A percentile compares a stretch with the other conserved stretches of the same genome.
Evolutionary conservation across 306 rosid species (phyloP).

Genomic region (Cucumis melo): DNA sequence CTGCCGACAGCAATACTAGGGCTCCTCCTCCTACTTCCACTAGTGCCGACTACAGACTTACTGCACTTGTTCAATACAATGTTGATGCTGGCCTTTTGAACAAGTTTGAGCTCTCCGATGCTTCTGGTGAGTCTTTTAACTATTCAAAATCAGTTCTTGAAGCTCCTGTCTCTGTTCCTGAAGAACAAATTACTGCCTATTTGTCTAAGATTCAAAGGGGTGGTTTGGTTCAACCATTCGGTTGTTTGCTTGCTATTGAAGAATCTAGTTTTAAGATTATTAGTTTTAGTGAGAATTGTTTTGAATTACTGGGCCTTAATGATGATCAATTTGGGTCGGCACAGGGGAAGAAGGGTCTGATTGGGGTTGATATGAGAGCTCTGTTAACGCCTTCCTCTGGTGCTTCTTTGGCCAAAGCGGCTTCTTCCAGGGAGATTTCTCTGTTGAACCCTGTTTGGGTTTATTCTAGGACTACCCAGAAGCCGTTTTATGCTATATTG

Average conservation of each 20-base stretch:
- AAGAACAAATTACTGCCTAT: conserved; percentile 40
- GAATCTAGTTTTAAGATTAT: conserved; percentile 41
- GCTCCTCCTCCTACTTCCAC: conserved; percentile 20
- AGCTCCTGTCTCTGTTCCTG: conserved; percentile 38
- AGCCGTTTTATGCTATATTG: conserved; percentile 64
- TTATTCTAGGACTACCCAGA: conserved; percentile 34
- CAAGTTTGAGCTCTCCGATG: conserved; percentile 50
- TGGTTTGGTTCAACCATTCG: conserved; percentile 55
- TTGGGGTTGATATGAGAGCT: conserved; percentile 52
- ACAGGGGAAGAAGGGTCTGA: conserved; percentile 7
- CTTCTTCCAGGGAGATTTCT: conserved; percentile 39
- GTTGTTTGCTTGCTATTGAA: conserved; percentile 59
- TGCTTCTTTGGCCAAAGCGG: conserved; percentile 45
- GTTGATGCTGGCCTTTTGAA: conserved; percentile 54
- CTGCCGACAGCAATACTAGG: conserved; percentile 9
- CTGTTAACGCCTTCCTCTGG: conserved; percentile 58
- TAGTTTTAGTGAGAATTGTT: conserved; percentile 55
- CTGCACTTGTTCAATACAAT: conserved; percentile 36
- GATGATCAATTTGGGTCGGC: conserved; percentile 9
- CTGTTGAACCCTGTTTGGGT: conserved; percentile 66
- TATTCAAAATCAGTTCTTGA: conserved; percentile 36
- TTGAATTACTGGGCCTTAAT: conserved; percentile 43
- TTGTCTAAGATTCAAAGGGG: conserved; percentile 68
- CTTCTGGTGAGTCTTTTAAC: conserved; percentile 53
- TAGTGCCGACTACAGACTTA: conserved; percentile 9